Conservation (phyloP, 169 alveolate genomes). For the Cytauxzoon felis region DNA sequence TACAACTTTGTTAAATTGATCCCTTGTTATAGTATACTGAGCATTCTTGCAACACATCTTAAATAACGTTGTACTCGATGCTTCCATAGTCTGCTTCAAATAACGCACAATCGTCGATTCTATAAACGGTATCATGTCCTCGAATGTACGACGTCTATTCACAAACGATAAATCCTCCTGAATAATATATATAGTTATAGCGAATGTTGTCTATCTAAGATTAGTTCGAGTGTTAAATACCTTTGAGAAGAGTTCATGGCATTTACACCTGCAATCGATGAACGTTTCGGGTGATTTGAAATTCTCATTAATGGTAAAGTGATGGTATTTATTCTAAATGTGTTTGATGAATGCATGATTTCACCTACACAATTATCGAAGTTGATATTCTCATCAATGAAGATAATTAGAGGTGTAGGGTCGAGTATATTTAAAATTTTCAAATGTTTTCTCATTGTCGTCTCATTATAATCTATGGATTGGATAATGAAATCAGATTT, state of each 20-base stretch:
- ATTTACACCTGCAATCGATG: not conserved
- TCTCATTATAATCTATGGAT: slow-evolving; percentile 30
- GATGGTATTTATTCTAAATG: slow-evolving; percentile 1
- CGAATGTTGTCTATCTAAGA: no score
- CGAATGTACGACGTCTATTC: not conserved
- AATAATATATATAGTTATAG: not conserved
- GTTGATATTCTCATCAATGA: not conserved
- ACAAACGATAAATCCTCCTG: not conserved
- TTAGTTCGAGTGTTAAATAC: no score
- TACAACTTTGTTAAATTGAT: slow-evolving; percentile 44
- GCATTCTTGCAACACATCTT: slow-evolving; percentile 28
- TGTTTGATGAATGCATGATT: not conserved
- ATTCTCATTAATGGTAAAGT: slow-evolving; percentile 12
- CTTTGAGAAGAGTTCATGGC: not conserved
- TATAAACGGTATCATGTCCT: slow-evolving; percentile 29
- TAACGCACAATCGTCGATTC: slow-evolving; percentile 57
- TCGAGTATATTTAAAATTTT: not conserved
- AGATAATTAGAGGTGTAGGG: slow-evolving; percentile 9
- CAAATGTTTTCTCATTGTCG: slow-evolving; percentile 28
- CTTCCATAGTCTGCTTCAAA: slow-evolving; percentile 37
- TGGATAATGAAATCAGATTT: not conserved
- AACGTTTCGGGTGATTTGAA: not conserved
- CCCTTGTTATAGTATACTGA: slow-evolving; percentile 19
- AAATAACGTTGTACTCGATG: slow-evolving; percentile 30
- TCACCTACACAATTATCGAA: slow-evolving; percentile 24